These are phyloP conservation scores for Sporothrix inflata DNA, from an alignment of 2,329 filamentous ascomycete species.

Conservation along the genomic window DNA sequence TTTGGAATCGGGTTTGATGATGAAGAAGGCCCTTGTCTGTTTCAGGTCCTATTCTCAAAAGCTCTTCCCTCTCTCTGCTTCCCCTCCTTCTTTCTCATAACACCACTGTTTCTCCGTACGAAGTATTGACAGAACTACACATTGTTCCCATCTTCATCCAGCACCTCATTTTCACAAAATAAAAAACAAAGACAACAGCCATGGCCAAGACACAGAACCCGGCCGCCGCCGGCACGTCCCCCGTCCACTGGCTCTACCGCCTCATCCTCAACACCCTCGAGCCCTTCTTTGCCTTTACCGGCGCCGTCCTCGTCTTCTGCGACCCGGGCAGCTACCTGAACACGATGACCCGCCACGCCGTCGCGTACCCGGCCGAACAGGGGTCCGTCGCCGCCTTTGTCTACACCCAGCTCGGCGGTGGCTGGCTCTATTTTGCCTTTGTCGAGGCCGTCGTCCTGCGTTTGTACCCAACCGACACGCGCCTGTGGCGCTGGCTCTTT, in stretches of 20 bases:
- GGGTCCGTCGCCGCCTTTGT: conserved; percentile 37
- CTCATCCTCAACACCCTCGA: conserved; percentile 43
- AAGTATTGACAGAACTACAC: background rate
- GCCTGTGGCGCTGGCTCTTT: conserved; percentile 44
- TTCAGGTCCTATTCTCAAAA: background rate
- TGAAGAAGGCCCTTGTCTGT: background rate
- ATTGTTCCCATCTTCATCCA: background rate
- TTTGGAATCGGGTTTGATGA: conserved; percentile 3
- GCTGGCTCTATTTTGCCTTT: conserved; percentile 45
- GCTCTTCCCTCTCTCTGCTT: too few species aligned
- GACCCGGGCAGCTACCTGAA: conserved; percentile 39
- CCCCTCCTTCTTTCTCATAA: background rate
- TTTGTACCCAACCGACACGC: conserved; percentile 38
- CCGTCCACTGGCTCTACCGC: conserved; percentile 41
- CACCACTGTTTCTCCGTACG: background rate
- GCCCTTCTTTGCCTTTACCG: conserved; percentile 42
- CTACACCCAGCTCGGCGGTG: conserved; percentile 41
- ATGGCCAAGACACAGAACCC: background rate
- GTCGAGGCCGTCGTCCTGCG: conserved; percentile 44
- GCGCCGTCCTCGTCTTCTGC: conserved; percentile 40
- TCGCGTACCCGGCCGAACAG: conserved; percentile 26
- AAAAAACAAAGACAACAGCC: background rate
- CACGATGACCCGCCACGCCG: conserved; percentile 39
- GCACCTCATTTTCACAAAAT: background rate
- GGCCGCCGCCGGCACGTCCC: background rate